Evolutionary conservation across 2,329 filamentous ascomycete species (phyloP), one percentile per base, ranked within the genome.

Genomic region (Cytospora mali): DNA sequence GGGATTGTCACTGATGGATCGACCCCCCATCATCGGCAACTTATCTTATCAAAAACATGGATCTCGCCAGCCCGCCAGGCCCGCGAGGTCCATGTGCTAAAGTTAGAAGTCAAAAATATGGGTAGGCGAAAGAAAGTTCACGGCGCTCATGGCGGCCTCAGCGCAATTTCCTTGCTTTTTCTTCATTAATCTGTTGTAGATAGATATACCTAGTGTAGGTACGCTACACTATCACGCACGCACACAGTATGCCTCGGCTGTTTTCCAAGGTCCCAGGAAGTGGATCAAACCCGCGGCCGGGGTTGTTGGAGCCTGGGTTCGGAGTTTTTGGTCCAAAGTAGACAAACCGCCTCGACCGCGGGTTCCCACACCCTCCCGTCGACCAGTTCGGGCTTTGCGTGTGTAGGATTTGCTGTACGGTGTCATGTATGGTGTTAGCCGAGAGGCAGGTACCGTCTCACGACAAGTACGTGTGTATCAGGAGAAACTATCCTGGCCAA

Each of bases 141-240:
- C 52, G 57, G 62, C 62, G 62, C 62, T 56, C 62, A 63, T 31
- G 52, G 52, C 52, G 57, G 52, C 57, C 61, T 56, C 51, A 48
- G 35, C 58, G 48, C 51, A 23, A 51, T 16, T 35, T 23, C 29
- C 27, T 28, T 55, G 25, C 29, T 55, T n/a, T 21, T 33, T 54
- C 18, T 48, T 29, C n/a, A n/a, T n/a, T n/a, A n/a, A n/a, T n/a
- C n/a, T n/a, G n/a, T n/a, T n/a, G n/a, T n/a, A n/a, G n/a, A n/a
- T n/a, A n/a, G n/a, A n/a, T n/a, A n/a, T n/a, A n/a, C n/a, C n/a
- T n/a, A n/a, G 51, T 50, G 56, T 33, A 11, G 9, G 51, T 29
- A 54, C 51, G 11, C 18, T 42, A 42, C 39, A 42, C 39, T 2
- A 7, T 46, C 3, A 10, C 6, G 23, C 39, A 29, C 39, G 14